Evolutionary conservation across 2,329 filamentous ascomycete species (phyloP).

Genomic region (Pseudogymnoascus sp.): DNA sequence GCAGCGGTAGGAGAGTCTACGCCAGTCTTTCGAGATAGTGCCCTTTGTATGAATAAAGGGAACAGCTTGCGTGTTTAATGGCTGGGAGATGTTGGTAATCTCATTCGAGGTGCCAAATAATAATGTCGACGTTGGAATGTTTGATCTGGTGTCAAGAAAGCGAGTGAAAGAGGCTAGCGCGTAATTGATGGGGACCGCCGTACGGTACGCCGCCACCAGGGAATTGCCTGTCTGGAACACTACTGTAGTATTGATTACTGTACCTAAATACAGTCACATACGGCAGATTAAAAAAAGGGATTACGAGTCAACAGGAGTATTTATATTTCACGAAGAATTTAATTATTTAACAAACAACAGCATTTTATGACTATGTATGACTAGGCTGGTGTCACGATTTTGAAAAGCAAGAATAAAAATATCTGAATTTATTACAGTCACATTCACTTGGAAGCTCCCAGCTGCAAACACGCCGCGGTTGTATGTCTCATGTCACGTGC

Average conservation of each 20-base stretch:
- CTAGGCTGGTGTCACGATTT: background rate
- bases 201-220: background rate
- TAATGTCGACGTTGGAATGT: constrained; percentile 3
- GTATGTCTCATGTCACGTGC: background rate
- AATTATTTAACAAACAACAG: background rate
- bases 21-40: constrained; percentile 4
- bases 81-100: background rate
- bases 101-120: constrained; percentile 1
- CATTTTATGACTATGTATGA: background rate
- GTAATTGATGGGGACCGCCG: background rate
- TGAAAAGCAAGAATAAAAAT: background rate
- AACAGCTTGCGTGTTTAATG: constrained; percentile 1
- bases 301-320: background rate
- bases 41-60: constrained; percentile 2
- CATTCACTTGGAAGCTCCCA: background rate
- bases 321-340: background rate
- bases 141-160: constrained; percentile 9
- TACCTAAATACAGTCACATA: background rate
- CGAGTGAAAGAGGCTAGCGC: constrained; percentile 5
- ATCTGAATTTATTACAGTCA: background rate
- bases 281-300: background rate
- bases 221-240: constrained; percentile 5
- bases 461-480: background rate
- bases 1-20: background rate
- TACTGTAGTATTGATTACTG: background rate